Conservation (phyloP, 169 alveolate species). For the Plasmodium malariae region DNA sequence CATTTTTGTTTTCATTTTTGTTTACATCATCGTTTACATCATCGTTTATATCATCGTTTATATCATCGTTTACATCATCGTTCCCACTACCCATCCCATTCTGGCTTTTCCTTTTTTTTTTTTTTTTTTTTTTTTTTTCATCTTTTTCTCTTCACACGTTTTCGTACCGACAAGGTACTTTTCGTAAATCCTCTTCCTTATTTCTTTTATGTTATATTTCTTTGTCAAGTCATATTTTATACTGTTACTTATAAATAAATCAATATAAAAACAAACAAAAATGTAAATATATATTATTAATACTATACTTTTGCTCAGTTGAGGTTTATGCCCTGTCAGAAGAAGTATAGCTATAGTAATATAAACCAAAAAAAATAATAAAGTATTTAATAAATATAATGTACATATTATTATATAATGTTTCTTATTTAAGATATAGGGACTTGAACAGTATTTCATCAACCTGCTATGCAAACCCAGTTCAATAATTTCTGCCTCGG, state of each 20-base stretch:
- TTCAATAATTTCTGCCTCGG: conserved; percentile 68
- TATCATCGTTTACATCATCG: neutral
- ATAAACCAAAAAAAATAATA: conserved; percentile 49
- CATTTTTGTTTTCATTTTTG: neutral
- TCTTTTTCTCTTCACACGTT: no score
- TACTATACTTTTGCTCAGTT: conserved; percentile 19
- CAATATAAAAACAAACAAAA: conserved; percentile 50
- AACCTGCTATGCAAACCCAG: conserved; percentile 47
- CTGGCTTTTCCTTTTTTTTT: neutral
- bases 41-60: neutral
- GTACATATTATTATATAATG: conserved; percentile 28
- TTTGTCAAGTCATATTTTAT: conserved; percentile 26
- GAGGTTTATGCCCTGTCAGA: neutral
- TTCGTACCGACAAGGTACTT: neutral
- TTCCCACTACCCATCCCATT: neutral
- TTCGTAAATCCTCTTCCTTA: conserved; percentile 34
- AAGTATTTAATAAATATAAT: conserved; percentile 34
- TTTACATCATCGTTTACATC: neutral
- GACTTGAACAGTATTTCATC: conserved; percentile 51
- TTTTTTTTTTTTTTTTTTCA: neutral
- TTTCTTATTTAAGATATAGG: conserved; percentile 41
- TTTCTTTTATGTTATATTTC: conserved; percentile 49
- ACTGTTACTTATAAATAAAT: conserved; percentile 36
- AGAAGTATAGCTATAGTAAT: conserved; percentile 22
- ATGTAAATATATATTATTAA: conserved; percentile 34